Evolutionary conservation across 2,329 filamentous ascomycete genomes (phyloP), one percentile per base, ranked within the genome.

Genomic region (Bimuria novae-zelandiae): DNA sequence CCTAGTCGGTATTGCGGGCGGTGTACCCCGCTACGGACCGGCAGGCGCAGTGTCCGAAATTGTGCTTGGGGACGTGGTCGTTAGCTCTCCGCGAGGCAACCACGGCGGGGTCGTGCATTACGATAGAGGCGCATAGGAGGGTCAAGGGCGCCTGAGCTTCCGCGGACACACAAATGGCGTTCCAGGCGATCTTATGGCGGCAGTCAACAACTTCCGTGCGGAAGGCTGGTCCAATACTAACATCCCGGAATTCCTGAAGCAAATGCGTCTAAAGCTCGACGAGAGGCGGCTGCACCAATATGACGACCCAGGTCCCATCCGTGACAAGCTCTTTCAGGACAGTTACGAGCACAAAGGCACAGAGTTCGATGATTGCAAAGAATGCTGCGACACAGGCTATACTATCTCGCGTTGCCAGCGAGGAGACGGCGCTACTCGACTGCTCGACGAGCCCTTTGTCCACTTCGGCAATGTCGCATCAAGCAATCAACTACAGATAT

Each of bases 381-480:
- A 46, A 1, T 56, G 53, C 49, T 59, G 53, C 49, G 39, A 60
- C 21, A 21, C 19, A 11, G 41, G 48, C 10, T 36, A 50, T 11
- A 43, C 33, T 10, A 39, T 40, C 8, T 52, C 47, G 21, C 55
- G 51, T n/a, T 47, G 10, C 23, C 25, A 54, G 17, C 47, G 51
- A 49, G 57, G 55, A 32, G 46, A 52, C 3, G 39, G 23, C 22
- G 57, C 53, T 25, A 51, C 16, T 11, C 45, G 54, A 42, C n/a
- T 40, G 27, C 10, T 52, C n/a, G 52, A 60, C 11, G 39, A 54
- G 39, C 61, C 56, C 14, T 39, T 6, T 14, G 43, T 65, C 25
- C 56, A 65, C 30, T 65, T 52, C 30, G 57, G 62, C 48, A 57
- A 55, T 22, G 58, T 65, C 36, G 59, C 59, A 1, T 65, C 57